phyloP scores from a whole-genome alignment of 768 basidiomycete genomes.

The Paxillus ammoniavirescens region DNA sequence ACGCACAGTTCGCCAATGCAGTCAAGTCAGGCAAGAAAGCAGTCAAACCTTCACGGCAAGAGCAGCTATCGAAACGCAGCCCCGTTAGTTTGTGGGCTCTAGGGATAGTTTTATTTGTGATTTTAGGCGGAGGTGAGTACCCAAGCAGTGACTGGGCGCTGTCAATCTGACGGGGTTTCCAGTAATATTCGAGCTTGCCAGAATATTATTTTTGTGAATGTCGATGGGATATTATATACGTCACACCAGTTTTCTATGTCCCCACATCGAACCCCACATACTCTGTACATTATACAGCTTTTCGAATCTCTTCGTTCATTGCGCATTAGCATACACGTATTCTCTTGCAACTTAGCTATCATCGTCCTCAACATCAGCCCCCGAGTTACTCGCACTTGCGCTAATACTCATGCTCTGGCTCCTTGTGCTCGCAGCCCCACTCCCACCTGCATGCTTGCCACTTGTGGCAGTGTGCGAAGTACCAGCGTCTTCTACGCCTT shows the following conservation, averaged over 20 bases:
- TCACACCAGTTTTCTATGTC: not conserved
- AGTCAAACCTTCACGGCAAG: constrained; percentile 67
- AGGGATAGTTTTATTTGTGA: constrained; percentile 71
- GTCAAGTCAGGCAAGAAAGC: constrained; percentile 76
- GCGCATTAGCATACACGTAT: constrained; percentile 2
- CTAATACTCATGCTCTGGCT: constrained; percentile 66
- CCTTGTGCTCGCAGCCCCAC: constrained; percentile 42
- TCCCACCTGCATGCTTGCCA: constrained; percentile 20
- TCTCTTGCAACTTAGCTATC: constrained; percentile 16
- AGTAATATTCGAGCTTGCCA: constrained; percentile 76
- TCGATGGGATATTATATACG: not conserved
- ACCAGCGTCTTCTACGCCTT: constrained; percentile 55
- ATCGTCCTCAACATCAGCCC: constrained; percentile 44
- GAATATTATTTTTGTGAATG: constrained; percentile 61
- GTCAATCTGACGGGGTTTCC: constrained; percentile 5
- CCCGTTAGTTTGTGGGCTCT: constrained; percentile 77
- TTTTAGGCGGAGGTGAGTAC: constrained; percentile 76
- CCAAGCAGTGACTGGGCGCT: not conserved
- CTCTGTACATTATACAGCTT: constrained; percentile 5
- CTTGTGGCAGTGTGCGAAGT: constrained; percentile 16
- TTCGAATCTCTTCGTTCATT: constrained; percentile 12
- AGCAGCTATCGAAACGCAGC: constrained; percentile 66
- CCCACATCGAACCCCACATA: not conserved
- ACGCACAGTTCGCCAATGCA: constrained; percentile 75
- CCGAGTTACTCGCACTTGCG: constrained; percentile 46